phyloP scores from a whole-genome alignment of 345 rosid genomes.

The Cardamine chenopodiifolia region DNA sequence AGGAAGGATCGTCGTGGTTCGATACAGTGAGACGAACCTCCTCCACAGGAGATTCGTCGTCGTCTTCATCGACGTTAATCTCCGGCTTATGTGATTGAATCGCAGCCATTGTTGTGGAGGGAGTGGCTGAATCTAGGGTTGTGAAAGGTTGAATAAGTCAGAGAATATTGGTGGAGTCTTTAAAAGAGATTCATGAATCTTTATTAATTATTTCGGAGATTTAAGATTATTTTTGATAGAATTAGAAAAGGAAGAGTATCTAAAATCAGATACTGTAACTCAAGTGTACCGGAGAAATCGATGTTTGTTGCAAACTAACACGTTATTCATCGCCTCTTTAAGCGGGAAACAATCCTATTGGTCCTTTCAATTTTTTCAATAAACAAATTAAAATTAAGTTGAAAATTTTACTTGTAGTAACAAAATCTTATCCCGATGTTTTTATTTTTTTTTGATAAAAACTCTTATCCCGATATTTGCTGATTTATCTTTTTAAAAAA shows the following conservation, averaged over 20 bases:
- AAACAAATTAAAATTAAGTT: not conserved
- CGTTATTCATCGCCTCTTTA: not conserved
- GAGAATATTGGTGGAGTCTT: constrained; percentile 6
- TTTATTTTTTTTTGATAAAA: not conserved
- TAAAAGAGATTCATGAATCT: constrained; percentile 14
- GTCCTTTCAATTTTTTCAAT: not conserved
- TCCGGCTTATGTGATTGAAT: constrained; percentile 21
- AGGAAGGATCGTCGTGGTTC: constrained; percentile 54
- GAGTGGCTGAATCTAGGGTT: constrained; percentile 12
- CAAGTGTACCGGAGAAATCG: constrained; percentile 6
- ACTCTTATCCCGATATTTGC: not conserved
- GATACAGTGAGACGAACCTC: constrained; percentile 64
- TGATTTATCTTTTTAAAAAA: not conserved
- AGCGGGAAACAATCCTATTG: constrained; percentile 34
- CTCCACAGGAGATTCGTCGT: constrained; percentile 57
- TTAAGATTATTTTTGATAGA: not conserved
- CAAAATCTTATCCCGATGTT: not conserved
- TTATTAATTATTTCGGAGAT: constrained; percentile 6
- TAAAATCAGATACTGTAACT: constrained; percentile 2
- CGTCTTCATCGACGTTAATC: constrained; percentile 28
- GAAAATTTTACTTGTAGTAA: not conserved
- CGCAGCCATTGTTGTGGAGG: constrained; percentile 31
- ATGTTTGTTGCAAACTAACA: constrained; percentile 20
- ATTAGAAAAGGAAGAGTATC: not conserved
- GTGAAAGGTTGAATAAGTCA: not conserved